Base-by-base conservation (phyloP, 2,329 filamentous ascomycete genomes). In the Pestalotiopsis sp. region DNA sequence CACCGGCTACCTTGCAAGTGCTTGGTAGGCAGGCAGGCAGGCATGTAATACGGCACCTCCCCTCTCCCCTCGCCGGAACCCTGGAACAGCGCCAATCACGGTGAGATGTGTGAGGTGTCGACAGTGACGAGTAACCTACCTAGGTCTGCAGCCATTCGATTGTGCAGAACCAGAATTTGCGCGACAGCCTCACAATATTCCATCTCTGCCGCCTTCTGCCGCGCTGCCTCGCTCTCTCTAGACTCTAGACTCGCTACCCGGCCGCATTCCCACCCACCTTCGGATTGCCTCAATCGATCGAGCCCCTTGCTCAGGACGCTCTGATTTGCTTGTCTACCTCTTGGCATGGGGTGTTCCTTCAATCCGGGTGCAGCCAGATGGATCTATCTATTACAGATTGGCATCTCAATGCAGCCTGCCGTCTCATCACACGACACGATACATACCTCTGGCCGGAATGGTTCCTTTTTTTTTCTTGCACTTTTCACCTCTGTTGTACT, bases 101-200 rank as follows among this genome's bases (percentile, higher is more conserved):
- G 41, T 36, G 41, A 36, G 12, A 36, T 36, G 20, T 52, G 17
- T 31, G 52, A 57, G 52, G 25, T 52, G 45, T 52, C 45, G 14
- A 52, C 45, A 52, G 45, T 20, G 31, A 36, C 31, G 31, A 36
- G 31, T 36, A 36, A 52, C 45, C 45, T 66, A 66, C 64, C 56
- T 66, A 66, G 64, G 56, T 66, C 64, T 41, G 39, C 41, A 13
- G 23, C 49, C 58, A 49, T 66, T 45, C 45, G 45, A 52, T 39
- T 31, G 23, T 59, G 57, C 57, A 59, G 23, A 36, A 52, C 45
- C 45, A 14, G 60, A 49, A 36, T 27, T 41, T 25, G 63, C 63
- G 63, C 63, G 63, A 56, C 41, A 66, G 63, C 63, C 63, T 66
- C 63, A 66, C 17, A 66, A 66, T 64, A 17, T 39, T 62, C 38